Evolutionary conservation across 257 asterid genomes (phyloP), one percentile per base, ranked within the genome.

Genomic region (Fraxinus excelsior): DNA sequence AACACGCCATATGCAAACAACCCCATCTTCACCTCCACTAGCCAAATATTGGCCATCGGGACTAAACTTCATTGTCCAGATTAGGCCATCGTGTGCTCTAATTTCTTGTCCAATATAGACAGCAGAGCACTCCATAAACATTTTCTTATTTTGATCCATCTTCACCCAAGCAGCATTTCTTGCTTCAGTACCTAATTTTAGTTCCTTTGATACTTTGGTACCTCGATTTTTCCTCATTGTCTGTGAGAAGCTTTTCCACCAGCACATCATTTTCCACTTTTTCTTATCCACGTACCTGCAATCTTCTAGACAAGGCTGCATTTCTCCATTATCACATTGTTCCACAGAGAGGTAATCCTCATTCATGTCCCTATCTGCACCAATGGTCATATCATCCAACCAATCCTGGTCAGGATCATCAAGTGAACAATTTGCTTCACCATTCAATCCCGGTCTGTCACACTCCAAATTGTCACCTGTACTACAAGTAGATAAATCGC

Each of bases 11-110:
- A 94, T 42, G 42, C 93, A 89, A 71, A 94, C 88, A 1, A 91
- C 74, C 37, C 98, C 96, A 51, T 94, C 97, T 81, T 86, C 96
- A 53, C 98, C 97, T 0, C 93, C 97, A 77, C 90, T 92, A 10
- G 98, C 97, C 62, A 94, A 70, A 86, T 78, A 90, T 28, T 81
- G 79, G 13, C 97, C 94, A 71, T 94, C 94, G 0, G 93, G 94
- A 42, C 98, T 92, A 49, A 92, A 92, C 85, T 88, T 91, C 96
- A 94, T 87, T 1, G 93, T 79, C 93, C 88, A 74, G 37, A 94
- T 88, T 23, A 78, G 78, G 21, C 97, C 97, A 1, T 72, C 49
- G 68, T 94, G 98, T 26, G 94, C 96, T 44, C 74, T 76, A 68
- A 94, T 71, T 75, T 86, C 88, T 82, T 94, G 97, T 38, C 87